phyloP scores from a whole-genome alignment of 495 filamentous ascomycete genomes.

The Halenospora varia region DNA sequence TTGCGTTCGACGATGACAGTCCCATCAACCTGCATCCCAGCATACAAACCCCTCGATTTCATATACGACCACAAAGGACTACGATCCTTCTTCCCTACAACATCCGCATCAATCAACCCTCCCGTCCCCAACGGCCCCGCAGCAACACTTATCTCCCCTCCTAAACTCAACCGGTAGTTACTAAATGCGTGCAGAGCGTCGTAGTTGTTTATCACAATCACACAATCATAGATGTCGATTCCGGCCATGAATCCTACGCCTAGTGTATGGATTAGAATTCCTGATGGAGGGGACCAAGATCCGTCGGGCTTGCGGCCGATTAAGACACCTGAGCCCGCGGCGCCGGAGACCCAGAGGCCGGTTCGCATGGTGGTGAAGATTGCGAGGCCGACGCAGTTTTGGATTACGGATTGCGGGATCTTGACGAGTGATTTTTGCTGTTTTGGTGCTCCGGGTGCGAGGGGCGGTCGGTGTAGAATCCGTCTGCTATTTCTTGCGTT shows the following conservation, averaged over 20 bases:
- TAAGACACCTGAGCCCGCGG: conserved; percentile 70
- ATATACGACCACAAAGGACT: conserved; percentile 75
- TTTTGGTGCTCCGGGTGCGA: conserved; percentile 46
- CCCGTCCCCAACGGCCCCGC: conserved; percentile 72
- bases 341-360: conserved; percentile 73
- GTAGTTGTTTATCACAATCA: conserved; percentile 73
- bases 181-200: conserved; percentile 72
- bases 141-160: conserved; percentile 68
- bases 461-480: conserved; percentile 32
- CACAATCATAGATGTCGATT: conserved; percentile 81
- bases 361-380: conserved; percentile 84
- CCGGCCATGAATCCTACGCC: conserved; percentile 75
- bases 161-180: conserved; percentile 66
- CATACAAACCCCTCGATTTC: conserved; percentile 76
- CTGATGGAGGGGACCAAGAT: conserved; percentile 72
- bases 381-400: conserved; percentile 68
- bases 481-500: conserved; percentile 38
- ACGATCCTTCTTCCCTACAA: conserved; percentile 18
- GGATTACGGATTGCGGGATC: conserved; percentile 70
- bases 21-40: conserved; percentile 73
- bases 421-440: conserved; percentile 65
- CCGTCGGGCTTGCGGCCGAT: conserved; percentile 67
- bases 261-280: conserved; percentile 70
- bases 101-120: conserved; percentile 61
- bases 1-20: conserved; percentile 73